Base-by-base conservation (phyloP, 768 basidiomycete species). In the Amanita rubescens region DNA sequence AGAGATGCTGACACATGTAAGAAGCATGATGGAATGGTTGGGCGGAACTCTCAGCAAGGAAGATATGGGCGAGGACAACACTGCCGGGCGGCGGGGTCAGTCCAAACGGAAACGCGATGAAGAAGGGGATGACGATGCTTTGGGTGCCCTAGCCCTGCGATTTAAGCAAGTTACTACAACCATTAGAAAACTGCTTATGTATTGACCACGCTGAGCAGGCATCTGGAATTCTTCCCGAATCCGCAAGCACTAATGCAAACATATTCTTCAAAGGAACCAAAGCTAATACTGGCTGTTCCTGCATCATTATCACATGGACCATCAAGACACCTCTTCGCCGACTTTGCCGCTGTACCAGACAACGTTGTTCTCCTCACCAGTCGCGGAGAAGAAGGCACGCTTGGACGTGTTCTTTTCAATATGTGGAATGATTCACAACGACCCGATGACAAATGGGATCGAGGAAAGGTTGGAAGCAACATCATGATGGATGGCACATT, bases 11-110 rank as follows among this genome's bases (percentile, higher is more conserved):
- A 87, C 89, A 1, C 92, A 94, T 63, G 90, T 96, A 24, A 74
- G 94, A 55, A 94, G 90, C 74, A 87, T 98, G 89, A 95, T 96
- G 81, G 96, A 98, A 65, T 98, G 94, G 93, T 82, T 99, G 57
- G 96, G 96, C 9, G 95, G 96, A 1, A 93, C 90, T 12, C 84
- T 96, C 50, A 90, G 85, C 60, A 92, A 92, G 63, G 91, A 94
- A 61, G 93, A 95, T 57, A 87, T 90, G 1, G 87, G 90, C 2
- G 90, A 89, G 64, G 87, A 89, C 27, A 82, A 79, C 6, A 75
- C 75, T 24, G 74, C 78, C 30, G 75, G 76, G 43, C 75, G 75
- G 17, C 75, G 78, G 35, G 75, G 78, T 38, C 71, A 76, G 34
- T 73, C 76, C 57, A 77, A 81, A 57, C 71, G 84, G 56, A 69